These are phyloP conservation scores for Aspergillus alliaceus DNA, from an alignment of 2,329 filamentous ascomycete species.

Conservation along the genomic window DNA sequence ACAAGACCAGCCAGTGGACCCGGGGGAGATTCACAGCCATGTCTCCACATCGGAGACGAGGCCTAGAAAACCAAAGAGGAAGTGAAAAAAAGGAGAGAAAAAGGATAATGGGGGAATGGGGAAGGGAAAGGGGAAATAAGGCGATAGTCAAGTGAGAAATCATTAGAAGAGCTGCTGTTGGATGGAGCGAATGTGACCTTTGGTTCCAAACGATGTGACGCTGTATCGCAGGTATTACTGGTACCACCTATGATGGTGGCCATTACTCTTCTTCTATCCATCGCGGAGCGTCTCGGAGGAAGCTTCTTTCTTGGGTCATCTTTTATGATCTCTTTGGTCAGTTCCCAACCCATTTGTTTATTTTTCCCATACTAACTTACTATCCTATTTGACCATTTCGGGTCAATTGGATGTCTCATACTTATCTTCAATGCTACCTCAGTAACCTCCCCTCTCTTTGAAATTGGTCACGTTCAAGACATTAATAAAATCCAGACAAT, in stretches of 20 bases:
- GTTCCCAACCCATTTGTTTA: neutral
- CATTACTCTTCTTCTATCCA: neutral
- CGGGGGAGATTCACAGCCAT: constrained; percentile 11
- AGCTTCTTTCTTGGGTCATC: neutral
- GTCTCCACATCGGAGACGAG: constrained; percentile 15
- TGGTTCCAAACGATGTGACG: constrained; percentile 37
- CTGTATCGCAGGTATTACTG: constrained; percentile 16
- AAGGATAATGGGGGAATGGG: constrained; percentile 8
- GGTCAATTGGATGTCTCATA: neutral
- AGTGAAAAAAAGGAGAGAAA: constrained; percentile 4
- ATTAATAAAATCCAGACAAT: neutral
- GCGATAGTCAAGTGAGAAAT: neutral
- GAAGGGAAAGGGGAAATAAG: neutral
- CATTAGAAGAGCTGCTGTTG: constrained; percentile 10
- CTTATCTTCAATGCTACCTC: neutral
- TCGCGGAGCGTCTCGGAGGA: constrained; percentile 1
- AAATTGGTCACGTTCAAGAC: no score
- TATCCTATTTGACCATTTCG: neutral
- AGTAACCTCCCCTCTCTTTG: neutral
- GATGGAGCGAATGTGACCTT: constrained; percentile 34
- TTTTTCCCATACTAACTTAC: no score
- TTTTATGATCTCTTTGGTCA: neutral
- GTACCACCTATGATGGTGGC: constrained; percentile 3
- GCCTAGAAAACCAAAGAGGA: constrained; percentile 3
- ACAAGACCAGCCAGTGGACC: constrained; percentile 15